Evolutionary conservation across 441 rosid species (phyloP).

Genomic region (Jatropha multifida): DNA sequence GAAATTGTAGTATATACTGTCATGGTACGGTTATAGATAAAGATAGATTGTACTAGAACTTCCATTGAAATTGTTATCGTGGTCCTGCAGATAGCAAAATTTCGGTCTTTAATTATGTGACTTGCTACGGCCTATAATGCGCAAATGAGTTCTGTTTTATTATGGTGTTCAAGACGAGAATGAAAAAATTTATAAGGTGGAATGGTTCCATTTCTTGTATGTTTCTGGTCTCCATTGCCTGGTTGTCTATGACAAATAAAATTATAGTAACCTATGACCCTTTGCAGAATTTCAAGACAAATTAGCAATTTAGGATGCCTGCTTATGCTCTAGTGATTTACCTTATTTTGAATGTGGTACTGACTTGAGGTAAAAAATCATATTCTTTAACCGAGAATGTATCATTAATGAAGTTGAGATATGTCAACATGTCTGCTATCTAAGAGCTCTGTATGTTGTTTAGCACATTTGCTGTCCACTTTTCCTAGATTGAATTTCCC

Average conservation of each 20-base stretch:
- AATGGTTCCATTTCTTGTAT: not conserved
- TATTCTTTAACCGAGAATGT: not conserved
- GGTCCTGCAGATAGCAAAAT: slow-evolving; percentile 27
- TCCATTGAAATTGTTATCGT: slow-evolving; percentile 24
- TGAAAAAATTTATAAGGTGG: not conserved
- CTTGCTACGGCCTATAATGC: not conserved
- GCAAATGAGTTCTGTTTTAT: slow-evolving; percentile 4
- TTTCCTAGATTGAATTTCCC: slow-evolving; percentile 3
- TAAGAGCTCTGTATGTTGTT: not conserved
- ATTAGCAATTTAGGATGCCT: not conserved
- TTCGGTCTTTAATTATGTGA: slow-evolving; percentile 11
- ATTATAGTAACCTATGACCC: not conserved
- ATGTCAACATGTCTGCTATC: not conserved
- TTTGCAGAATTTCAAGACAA: not conserved
- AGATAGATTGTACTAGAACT: slow-evolving; percentile 13
- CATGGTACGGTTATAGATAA: not conserved
- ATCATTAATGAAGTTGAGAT: not conserved
- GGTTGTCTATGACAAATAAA: slow-evolving; percentile 1
- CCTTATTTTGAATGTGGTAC: not conserved
- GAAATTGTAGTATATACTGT: not conserved
- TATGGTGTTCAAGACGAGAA: not conserved
- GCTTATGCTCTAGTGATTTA: not conserved
- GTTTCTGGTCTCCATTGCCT: not conserved
- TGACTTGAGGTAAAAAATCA: not conserved
- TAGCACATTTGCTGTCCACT: not conserved